Conservation (phyloP, 1,284 basidiomycete species). For the Austroboletus niveus region DNA sequence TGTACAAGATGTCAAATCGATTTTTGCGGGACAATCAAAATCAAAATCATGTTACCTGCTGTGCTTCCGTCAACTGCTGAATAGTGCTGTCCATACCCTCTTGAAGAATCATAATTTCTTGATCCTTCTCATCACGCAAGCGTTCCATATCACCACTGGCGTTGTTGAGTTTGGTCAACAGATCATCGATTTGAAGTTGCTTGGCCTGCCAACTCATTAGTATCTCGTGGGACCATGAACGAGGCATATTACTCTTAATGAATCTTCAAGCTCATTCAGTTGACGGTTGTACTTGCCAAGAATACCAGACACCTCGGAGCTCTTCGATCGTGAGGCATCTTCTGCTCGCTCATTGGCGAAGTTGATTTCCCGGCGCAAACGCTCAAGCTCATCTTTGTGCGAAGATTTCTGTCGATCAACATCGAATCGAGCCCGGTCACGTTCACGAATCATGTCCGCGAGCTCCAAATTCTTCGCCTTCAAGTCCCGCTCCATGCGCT, state of each 20-base stretch:
- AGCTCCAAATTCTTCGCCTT: conserved; percentile 98
- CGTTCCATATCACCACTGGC: conserved; percentile 76
- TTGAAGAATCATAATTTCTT: conserved; percentile 94
- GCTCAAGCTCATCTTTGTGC: conserved; percentile 95
- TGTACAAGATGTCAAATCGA: conserved; percentile 32
- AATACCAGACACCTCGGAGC: conserved; percentile 87
- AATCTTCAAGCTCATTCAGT: conserved; percentile 92
- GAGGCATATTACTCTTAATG: conserved; percentile 67
- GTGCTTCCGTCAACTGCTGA: conserved; percentile 84
- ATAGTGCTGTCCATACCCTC: conserved; percentile 96
- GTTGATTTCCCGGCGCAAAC: conserved; percentile 87
- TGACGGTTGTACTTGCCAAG: conserved; percentile 96
- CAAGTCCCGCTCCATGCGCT: conserved; percentile 97
- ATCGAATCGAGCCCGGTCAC: conserved; percentile 95
- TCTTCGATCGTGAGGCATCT: conserved; percentile 89
- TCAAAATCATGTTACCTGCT: conserved; percentile 55
- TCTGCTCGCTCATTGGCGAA: conserved; percentile 99
- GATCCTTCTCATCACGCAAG: conserved; percentile 92
- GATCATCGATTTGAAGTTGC: conserved; percentile 92
- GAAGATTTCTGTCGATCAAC: conserved; percentile 92
- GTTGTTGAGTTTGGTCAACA: conserved; percentile 77
- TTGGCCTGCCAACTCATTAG: conserved; percentile 60
- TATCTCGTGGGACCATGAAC: conserved; percentile 2
- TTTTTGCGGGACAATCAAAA: neutral
- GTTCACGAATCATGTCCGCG: conserved; percentile 98